Evolutionary conservation across 1,284 basidiomycete species (phyloP).

Genomic region (Tylopilus sp.): DNA sequence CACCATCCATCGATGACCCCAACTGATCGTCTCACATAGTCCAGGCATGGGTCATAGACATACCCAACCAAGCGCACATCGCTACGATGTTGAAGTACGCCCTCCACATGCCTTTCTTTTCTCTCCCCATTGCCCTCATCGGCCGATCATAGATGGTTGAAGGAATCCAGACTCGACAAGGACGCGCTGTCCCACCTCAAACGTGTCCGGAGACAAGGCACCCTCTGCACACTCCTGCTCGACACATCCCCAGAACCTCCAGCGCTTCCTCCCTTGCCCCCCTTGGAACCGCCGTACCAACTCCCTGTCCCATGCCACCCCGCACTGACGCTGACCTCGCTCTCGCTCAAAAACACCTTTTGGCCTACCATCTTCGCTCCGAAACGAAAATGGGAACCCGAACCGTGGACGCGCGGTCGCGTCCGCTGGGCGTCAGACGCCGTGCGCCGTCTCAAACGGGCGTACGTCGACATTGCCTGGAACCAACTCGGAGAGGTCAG

Average conservation of each 20-base stretch:
- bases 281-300: conserved; percentile 48
- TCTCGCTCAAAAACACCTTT: conserved; percentile 60
- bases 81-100: conserved; percentile 61
- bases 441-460: conserved; percentile 49
- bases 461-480: conserved; percentile 45
- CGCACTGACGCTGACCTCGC: conserved; percentile 68
- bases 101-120: neutral
- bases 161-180: conserved; percentile 55
- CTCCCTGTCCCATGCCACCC: conserved; percentile 65
- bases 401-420: conserved; percentile 64
- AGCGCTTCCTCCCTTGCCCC: conserved; percentile 37
- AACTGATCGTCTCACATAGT: conserved; percentile 26
- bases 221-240: conserved; percentile 53
- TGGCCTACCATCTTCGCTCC: conserved; percentile 86
- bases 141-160: conserved; percentile 56
- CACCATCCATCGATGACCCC: neutral
- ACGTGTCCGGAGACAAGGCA: conserved; percentile 59
- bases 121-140: conserved; percentile 4
- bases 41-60: conserved; percentile 81
- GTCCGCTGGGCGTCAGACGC: conserved; percentile 74
- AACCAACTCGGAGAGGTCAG: conserved; percentile 53
- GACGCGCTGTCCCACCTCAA: conserved; percentile 73
- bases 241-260: conserved; percentile 38
- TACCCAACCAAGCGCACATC: conserved; percentile 64
- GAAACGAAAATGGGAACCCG: conserved; percentile 62